Evolutionary conservation across 2,329 filamentous ascomycete genomes (phyloP), one percentile per base, ranked within the genome.

Genomic region (Orbilia javanica): DNA sequence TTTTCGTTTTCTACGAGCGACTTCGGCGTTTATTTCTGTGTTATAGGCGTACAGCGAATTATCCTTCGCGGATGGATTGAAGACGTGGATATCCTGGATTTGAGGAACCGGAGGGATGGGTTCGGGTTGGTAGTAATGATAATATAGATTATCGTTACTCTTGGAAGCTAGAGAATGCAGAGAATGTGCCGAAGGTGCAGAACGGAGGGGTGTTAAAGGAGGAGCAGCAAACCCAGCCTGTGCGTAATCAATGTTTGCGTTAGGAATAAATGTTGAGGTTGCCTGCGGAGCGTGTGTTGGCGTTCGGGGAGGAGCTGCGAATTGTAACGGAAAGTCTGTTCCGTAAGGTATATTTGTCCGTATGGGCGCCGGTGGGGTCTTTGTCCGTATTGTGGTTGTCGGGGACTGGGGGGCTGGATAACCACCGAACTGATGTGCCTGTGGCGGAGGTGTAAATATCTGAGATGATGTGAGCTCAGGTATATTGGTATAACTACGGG

Each of bases 71-170:
- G 69, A 73, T 31, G 75, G 70, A 18, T 70, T 79, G 55, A 79
- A 79, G 20, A 79, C 69, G 75, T 79, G 75, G 75, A 79, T 79
- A 42, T 79, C 75, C 29, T 79, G 75, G 29, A 79, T 70, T 31
- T 74, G 68, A 6, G 75, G 75, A 27, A 79, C 75, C 15, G 75
- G 75, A n/a, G 75, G 75, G 22, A 79, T 39, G 2, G 48, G 55
- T 4, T 79, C 68, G 1, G 52, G 75, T 34, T 64, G 75, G 6
- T 50, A 48, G 65, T 74, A 79, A 55, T 74, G 69, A 18, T 70
- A 66, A 34, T 79, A 66, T 39, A 73, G 66, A 60, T 79, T 73
- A 67, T 79, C 75, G 53, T 57, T 74, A 67, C 69, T 74, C 34
- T 79, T 79, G 11, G 75, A 74, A 42, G 71, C 67, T 46, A 72